phyloP scores from a whole-genome alignment of 83 land plant genomes.

The Picea abies region DNA sequence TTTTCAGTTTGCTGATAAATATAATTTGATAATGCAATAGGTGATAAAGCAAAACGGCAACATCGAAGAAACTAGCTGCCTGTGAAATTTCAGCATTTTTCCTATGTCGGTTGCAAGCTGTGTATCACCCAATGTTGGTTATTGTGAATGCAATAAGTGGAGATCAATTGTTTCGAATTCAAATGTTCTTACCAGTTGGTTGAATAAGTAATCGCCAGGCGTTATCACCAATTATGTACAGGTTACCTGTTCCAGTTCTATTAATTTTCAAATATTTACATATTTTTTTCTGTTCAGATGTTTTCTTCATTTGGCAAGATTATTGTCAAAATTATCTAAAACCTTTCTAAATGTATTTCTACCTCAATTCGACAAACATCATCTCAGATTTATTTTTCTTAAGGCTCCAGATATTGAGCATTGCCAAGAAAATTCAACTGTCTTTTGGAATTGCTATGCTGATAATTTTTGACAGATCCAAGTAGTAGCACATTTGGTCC shows the following conservation, averaged over 20 bases:
- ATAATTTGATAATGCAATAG: slow-evolving; percentile 5
- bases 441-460: neutral
- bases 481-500: neutral
- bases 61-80: neutral
- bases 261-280: neutral
- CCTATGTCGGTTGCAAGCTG: neutral
- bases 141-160: neutral
- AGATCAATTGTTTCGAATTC: slow-evolving; percentile 6
- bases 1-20: neutral
- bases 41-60: neutral
- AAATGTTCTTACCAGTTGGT: neutral
- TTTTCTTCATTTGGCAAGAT: neutral
- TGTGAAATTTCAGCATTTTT: neutral
- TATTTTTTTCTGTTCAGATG: neutral
- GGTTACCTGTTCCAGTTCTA: slow-evolving; percentile 6
- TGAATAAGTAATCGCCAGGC: slow-evolving; percentile 2
- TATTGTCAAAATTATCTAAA: neutral
- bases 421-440: neutral
- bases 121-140: neutral
- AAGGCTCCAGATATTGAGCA: neutral
- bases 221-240: neutral
- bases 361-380: neutral
- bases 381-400: neutral
- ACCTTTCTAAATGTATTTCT: neutral
- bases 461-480: neutral